These are phyloP conservation scores for Irpex sp. DNA, from an alignment of 1,284 basidiomycete genomes.

Conservation along the genomic window DNA sequence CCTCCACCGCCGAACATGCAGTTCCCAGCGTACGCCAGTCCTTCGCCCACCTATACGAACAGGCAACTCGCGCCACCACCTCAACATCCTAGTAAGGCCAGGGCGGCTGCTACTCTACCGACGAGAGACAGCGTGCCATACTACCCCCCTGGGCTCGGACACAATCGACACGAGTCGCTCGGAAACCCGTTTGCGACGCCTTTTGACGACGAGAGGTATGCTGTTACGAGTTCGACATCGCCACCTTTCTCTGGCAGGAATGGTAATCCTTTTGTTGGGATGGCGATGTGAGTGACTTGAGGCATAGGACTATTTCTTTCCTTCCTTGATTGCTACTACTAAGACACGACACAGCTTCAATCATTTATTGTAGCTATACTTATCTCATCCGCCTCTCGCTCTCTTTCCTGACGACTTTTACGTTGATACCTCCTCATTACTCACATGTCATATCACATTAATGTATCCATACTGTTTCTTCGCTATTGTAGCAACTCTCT, in stretches of 20 bases:
- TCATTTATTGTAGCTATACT: background rate
- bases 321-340: background rate
- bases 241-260: constrained; percentile 15
- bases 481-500: no score
- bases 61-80: constrained; percentile 8
- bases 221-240: constrained; percentile 10
- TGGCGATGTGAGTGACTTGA: constrained; percentile 16
- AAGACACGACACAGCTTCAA: background rate
- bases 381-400: background rate
- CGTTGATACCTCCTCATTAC: no score
- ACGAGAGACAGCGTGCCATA: background rate
- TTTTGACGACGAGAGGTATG: constrained; percentile 61
- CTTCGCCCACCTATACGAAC: constrained; percentile 3
- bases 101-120: background rate
- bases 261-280: constrained; percentile 23
- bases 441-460: no score
- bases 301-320: background rate
- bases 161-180: constrained; percentile 18
- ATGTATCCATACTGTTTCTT: no score
- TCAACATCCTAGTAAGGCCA: background rate
- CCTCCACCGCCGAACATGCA: constrained; percentile 18
- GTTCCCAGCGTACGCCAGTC: constrained; percentile 6
- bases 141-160: constrained; percentile 21
- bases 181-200: constrained; percentile 69
- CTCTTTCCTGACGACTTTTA: no score